These are phyloP conservation scores for Leishmania tarentolae DNA, from an alignment of 208 protist genomes.

Conservation along the genomic window DNA sequence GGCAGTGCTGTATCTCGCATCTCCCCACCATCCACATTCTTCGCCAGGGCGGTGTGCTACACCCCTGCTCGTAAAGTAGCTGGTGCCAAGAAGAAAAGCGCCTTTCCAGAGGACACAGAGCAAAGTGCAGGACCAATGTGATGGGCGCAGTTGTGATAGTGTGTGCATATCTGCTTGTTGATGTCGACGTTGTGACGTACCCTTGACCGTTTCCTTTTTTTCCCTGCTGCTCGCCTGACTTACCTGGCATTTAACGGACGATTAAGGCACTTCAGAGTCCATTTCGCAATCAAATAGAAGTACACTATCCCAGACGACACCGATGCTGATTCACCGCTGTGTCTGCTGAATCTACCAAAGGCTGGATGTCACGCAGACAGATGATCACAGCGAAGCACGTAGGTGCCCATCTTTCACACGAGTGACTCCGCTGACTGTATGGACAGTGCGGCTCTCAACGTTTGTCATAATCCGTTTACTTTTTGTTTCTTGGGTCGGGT, in stretches of 20 bases:
- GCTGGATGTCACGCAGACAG: background rate
- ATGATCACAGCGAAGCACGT: background rate
- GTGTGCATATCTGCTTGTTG: background rate
- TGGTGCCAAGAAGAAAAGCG: background rate
- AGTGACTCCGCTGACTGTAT: background rate
- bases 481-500: background rate
- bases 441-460: too few species aligned
- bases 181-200: background rate
- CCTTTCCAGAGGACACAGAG: background rate
- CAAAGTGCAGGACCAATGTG: background rate
- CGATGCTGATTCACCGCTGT: background rate
- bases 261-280: slow-evolving; percentile 2
- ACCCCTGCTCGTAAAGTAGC: background rate
- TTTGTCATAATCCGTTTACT: background rate
- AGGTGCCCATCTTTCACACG: background rate
- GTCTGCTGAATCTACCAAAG: background rate
- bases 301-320: background rate
- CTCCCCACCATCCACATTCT: background rate
- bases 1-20: background rate
- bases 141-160: background rate
- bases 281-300: background rate
- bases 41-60: background rate
- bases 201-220: background rate
- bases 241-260: slow-evolving; percentile 3
- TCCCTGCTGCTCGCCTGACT: background rate